Conservation (phyloP, 352 stramenopile species). For the Phytophthora nicotianae region DNA sequence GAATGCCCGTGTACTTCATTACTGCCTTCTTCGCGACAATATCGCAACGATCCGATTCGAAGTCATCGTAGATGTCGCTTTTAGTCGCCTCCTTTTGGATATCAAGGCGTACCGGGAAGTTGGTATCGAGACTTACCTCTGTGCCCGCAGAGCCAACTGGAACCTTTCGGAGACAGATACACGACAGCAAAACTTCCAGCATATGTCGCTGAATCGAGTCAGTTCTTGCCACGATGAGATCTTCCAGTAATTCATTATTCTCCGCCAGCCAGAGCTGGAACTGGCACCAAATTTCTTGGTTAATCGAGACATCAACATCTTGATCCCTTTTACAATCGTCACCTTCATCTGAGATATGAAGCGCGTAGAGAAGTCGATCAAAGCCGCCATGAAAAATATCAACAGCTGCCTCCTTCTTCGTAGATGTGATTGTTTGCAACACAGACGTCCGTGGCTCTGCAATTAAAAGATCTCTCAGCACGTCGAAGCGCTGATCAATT, state of each 20-base stretch:
- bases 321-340: background rate
- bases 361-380: constrained; percentile 56
- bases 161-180: constrained; percentile 40
- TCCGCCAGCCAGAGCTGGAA: constrained; percentile 85
- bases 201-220: constrained; percentile 65
- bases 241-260: constrained; percentile 63
- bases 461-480: constrained; percentile 80
- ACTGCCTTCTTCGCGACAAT: constrained; percentile 42
- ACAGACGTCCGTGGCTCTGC: constrained; percentile 69
- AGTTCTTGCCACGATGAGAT: constrained; percentile 68
- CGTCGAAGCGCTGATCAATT: constrained; percentile 68
- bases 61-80: constrained; percentile 18
- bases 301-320: constrained; percentile 19
- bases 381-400: constrained; percentile 82
- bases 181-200: constrained; percentile 58
- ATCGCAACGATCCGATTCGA: constrained; percentile 24
- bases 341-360: constrained; percentile 15
- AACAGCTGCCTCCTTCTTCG: constrained; percentile 71
- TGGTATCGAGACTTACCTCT: constrained; percentile 43
- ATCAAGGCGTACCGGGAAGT: constrained; percentile 43
- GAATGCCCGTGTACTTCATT: constrained; percentile 45
- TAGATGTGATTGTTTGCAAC: constrained; percentile 69
- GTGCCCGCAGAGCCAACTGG: constrained; percentile 1
- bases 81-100: constrained; percentile 3
- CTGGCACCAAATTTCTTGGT: constrained; percentile 69